phyloP scores from a whole-genome alignment of 2,329 filamentous ascomycete genomes.

The Xylaria sp. region DNA sequence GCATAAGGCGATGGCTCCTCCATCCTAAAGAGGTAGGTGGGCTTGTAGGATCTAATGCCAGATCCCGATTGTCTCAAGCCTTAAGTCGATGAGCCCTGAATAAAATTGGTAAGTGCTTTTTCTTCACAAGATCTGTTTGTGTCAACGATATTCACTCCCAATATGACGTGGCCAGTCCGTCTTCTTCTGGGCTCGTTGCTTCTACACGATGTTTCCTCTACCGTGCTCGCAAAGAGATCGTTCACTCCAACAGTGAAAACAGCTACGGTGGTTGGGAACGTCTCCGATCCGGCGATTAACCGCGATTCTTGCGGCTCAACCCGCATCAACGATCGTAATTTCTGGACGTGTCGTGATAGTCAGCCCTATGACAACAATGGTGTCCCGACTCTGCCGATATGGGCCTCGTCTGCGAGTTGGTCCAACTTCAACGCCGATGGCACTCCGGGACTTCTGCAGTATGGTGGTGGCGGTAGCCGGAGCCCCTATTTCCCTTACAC shows the following conservation, averaged over 20 bases:
- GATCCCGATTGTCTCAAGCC: slow-evolving; percentile 10
- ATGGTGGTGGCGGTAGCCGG: slow-evolving; percentile 31
- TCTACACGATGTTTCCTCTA: slow-evolving; percentile 21
- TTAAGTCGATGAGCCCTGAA: slow-evolving; percentile 6
- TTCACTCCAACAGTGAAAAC: slow-evolving; percentile 36
- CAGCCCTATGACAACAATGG: slow-evolving; percentile 40
- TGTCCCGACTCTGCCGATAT: slow-evolving; percentile 37
- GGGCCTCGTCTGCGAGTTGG: slow-evolving; percentile 45
- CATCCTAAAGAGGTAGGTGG: slow-evolving; percentile 32
- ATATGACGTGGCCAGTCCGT: slow-evolving; percentile 26
- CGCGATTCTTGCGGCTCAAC: slow-evolving; percentile 41
- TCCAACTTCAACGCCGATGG: slow-evolving; percentile 36
- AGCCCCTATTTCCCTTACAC: slow-evolving; percentile 37
- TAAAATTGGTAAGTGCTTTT: slow-evolving; percentile 10
- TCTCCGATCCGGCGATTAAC: slow-evolving; percentile 43
- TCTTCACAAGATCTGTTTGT: background rate
- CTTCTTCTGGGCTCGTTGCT: slow-evolving; percentile 28
- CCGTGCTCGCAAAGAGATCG: slow-evolving; percentile 18
- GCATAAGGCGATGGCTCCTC: background rate
- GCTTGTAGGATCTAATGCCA: background rate
- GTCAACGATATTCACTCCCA: slow-evolving; percentile 12
- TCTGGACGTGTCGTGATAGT: slow-evolving; percentile 42
- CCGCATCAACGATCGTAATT: slow-evolving; percentile 32
- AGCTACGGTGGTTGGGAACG: slow-evolving; percentile 45
- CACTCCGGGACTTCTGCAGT: slow-evolving; percentile 25